These are phyloP conservation scores for Nitzschia palea DNA, from an alignment of 108 stramenopile genomes.

Conservation along the genomic window DNA sequence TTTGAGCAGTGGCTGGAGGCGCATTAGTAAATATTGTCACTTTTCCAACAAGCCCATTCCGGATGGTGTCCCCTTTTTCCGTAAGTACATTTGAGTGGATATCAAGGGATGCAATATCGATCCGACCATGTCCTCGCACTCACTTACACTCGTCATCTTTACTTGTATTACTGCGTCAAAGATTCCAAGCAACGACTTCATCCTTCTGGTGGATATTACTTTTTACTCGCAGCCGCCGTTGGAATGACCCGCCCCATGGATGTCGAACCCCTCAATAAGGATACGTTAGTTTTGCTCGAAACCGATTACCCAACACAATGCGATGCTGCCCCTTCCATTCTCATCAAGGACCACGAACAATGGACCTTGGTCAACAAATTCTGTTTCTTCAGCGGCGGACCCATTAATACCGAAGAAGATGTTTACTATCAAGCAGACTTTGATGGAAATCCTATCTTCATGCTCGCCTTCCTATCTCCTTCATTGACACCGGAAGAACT, in stretches of 20 bases:
- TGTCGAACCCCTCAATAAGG: slow-evolving; percentile 82
- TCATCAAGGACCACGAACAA: slow-evolving; percentile 71
- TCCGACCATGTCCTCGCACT: neutral
- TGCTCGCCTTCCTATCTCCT: slow-evolving; percentile 85
- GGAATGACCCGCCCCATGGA: slow-evolving; percentile 83
- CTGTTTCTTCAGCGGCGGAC: slow-evolving; percentile 90
- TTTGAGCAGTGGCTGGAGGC: slow-evolving; percentile 78
- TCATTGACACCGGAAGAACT: slow-evolving; percentile 78
- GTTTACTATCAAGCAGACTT: slow-evolving; percentile 85
- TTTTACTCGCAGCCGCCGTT: slow-evolving; percentile 71
- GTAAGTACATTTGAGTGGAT: slow-evolving; percentile 36
- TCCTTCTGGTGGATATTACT: slow-evolving; percentile 83
- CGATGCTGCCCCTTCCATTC: slow-evolving; percentile 61
- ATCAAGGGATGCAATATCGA: neutral
- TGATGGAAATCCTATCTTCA: slow-evolving; percentile 83
- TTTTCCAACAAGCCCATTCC: slow-evolving; percentile 83
- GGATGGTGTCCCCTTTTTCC: slow-evolving; percentile 63
- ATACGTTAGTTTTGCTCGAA: slow-evolving; percentile 80
- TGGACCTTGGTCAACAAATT: slow-evolving; percentile 88
- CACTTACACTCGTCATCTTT: neutral
- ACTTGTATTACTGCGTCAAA: neutral
- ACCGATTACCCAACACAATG: slow-evolving; percentile 82
- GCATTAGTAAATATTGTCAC: slow-evolving; percentile 85
- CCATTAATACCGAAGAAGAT: slow-evolving; percentile 88
- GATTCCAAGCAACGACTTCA: slow-evolving; percentile 81